Base-by-base conservation (phyloP, 805 yeast genomes). In the Candida ovalis region DNA sequence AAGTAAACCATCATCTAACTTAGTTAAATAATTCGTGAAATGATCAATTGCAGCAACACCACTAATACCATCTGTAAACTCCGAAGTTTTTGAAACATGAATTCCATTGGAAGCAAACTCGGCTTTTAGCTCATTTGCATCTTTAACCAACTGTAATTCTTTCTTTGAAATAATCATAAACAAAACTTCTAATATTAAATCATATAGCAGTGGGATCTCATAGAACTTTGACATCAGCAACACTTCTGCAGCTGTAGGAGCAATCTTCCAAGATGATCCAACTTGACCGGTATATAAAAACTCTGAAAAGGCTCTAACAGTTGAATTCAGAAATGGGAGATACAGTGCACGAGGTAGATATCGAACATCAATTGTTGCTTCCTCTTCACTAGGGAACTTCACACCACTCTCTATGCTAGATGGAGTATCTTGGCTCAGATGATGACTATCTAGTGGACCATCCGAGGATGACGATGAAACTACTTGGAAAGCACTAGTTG, bases 251-350 rank as follows among this genome's bases (percentile, higher is more conserved):
- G 86, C 77, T 0, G 86, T 81, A 0, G 94, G 92, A 1, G 78
- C 71, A 36, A 86, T 65, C n/a, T 74, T 66, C 92, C 92, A 86
- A 56, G 78, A 82, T 45, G 83, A 80, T 23, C 88, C 88, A 21
- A 87, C 78, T 63, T 86, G 90, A 1, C 94, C 95, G 4, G 91
- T 86, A 58, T 83, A 85, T 47, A 87, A 70, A 61, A 81, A 87
- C 59, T 86, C 94, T 24, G 83, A 71, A 53, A 86, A 77, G 2
- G 89, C 89, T 47, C 74, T 74, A 15, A 85, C 78, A 0, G 88
- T 77, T 1, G 69, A 61, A 1, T 84, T 80, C 2, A 81, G 63
- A 66, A 82, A 84, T 3, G 95, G 94, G 53, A 87, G 62, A 54
- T 82, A 86, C 24, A 87, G 61, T 17, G 81, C 74, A 51, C 95